Base-by-base conservation (phyloP, 495 filamentous ascomycete species). In the Penicillium cataractarum region DNA sequence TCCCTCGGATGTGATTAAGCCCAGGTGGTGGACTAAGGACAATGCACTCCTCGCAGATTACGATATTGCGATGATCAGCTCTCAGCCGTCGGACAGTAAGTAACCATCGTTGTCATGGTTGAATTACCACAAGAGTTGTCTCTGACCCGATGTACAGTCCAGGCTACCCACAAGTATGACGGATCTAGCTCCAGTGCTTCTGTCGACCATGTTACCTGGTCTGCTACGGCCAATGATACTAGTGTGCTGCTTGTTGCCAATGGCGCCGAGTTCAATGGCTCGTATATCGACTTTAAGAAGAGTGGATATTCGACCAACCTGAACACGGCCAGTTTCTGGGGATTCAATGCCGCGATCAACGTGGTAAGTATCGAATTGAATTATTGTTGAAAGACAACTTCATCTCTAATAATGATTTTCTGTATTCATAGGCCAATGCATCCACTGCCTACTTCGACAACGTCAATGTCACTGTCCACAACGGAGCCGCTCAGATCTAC, bases 291-390 rank as follows among this genome's bases (percentile, higher is more conserved):
- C 31, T 31, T 68, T 27, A 33, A 58, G 27, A 68, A 68, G 59
- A 49, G 52, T 19, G 66, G 66, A 6, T 68, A 68, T 37, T 65
- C 59, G 19, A 57, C 59, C 31, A 62, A 65, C 21, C 44, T 65
- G 26, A 40, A 63, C 46, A 51, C 58, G 33, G 62, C 66, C 5
- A 68, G 66, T 59, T 68, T 68, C 52, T 68, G 48, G 48, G 66
- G 66, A 2, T 58, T 62, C 27, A 68, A 68, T 53, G 66, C 66
- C 3, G 66, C 63, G 4, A 53, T 68, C 26, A 68, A 68, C 17
- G 64, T 65, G 31, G 58, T 62, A 22, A n/a, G 58, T 26, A 26
- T 4, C 58, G 0, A 12, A 17, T 12, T 21, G n/a, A 17, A 19
- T 10, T 15, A 13, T 57, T 26, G 8, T 26, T 17, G 32, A 24